Evolutionary conservation across 2,329 filamentous ascomycete species (phyloP).

Genomic region (Aspergillus pseudoterreus): DNA sequence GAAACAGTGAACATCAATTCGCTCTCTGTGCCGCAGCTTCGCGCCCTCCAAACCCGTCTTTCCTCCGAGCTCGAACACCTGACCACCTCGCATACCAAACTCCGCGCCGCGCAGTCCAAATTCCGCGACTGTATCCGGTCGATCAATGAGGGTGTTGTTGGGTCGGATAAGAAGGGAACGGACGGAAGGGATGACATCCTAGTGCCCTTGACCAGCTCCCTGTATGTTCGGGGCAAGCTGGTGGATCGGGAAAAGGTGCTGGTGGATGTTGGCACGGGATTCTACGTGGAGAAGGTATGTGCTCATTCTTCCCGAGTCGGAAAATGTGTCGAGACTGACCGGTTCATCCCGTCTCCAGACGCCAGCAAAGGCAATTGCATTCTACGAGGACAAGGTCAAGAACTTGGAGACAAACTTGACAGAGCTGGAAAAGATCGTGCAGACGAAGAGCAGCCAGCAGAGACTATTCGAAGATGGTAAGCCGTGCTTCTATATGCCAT

Average conservation of each 20-base stretch:
- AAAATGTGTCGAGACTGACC: not conserved
- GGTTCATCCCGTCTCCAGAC: conserved; percentile 34
- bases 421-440: conserved; percentile 65
- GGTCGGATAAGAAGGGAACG: conserved; percentile 32
- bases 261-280: conserved; percentile 91
- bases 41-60: conserved; percentile 89
- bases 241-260: conserved; percentile 72
- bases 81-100: conserved; percentile 81
- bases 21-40: conserved; percentile 80
- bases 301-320: not conserved
- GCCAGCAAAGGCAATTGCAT: conserved; percentile 59
- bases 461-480: conserved; percentile 84
- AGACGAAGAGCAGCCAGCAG: conserved; percentile 77
- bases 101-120: conserved; percentile 84
- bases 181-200: conserved; percentile 56
- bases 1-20: conserved; percentile 63
- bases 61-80: conserved; percentile 95
- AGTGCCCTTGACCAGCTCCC: conserved; percentile 89
- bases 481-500: conserved; percentile 13
- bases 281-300: conserved; percentile 83
- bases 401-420: conserved; percentile 62
- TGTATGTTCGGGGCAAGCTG: conserved; percentile 85
- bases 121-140: conserved; percentile 86
- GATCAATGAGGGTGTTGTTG: conserved; percentile 58
- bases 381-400: conserved; percentile 66